phyloP scores from a whole-genome alignment of 192 early-diverging fungal species.

The Glomus cerebriforme region DNA sequence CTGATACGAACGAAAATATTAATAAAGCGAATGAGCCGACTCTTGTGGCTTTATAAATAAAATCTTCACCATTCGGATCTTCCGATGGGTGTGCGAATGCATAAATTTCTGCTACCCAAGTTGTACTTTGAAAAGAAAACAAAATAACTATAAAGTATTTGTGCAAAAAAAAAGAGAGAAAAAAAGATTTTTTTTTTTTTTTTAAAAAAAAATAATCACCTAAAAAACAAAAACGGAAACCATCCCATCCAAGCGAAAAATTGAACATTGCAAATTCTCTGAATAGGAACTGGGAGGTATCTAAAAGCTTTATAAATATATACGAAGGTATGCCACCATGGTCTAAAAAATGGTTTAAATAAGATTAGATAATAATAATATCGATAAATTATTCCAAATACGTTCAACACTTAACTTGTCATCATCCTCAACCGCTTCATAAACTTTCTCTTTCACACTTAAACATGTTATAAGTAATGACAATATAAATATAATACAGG shows the following conservation, averaged over 20 bases:
- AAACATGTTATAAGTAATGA: conserved; percentile 71
- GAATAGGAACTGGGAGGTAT: conserved; percentile 68
- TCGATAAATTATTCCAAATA: background rate
- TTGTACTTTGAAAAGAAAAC: conserved; percentile 45
- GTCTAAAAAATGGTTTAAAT: conserved; percentile 37
- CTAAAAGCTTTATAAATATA: conserved; percentile 62
- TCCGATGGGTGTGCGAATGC: conserved; percentile 32
- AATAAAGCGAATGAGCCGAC: conserved; percentile 88
- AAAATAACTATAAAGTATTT: background rate
- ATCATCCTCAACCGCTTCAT: conserved; percentile 31
- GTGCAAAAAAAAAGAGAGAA: background rate
- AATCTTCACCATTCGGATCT: conserved; percentile 13
- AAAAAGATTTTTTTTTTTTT: background rate
- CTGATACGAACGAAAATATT: conserved; percentile 71
- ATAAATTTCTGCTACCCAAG: conserved; percentile 66
- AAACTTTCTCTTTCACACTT: conserved; percentile 53
- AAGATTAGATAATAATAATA: background rate
- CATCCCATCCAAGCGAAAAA: conserved; percentile 96
- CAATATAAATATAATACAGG: conserved; percentile 60
- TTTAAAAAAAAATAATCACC: conserved; percentile 38
- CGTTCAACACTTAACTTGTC: conserved; percentile 34
- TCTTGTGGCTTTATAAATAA: conserved; percentile 36
- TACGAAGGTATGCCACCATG: conserved; percentile 43
- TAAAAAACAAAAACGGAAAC: conserved; percentile 97
- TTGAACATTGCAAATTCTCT: conserved; percentile 83